A percentile compares a stretch with the other conserved stretches of the same genome.
phyloP scores from a whole-genome alignment of 2,329 filamentous ascomycete genomes.

The Colletotrichum godetiae region DNA sequence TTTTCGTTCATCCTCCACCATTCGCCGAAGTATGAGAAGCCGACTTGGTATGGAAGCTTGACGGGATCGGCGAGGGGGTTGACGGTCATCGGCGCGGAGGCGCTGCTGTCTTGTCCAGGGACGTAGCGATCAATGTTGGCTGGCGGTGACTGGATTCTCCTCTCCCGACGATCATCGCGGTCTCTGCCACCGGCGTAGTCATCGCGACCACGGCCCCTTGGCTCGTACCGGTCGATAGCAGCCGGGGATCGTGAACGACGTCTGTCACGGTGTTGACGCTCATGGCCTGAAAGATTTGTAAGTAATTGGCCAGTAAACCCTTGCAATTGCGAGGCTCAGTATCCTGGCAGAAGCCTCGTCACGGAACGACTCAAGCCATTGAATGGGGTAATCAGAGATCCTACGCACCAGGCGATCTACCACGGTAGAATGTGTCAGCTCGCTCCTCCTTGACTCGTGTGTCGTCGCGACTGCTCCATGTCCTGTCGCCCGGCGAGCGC shows the following conservation, averaged over 20 bases:
- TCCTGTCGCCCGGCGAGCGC: slow-evolving; percentile 65
- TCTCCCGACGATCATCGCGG: slow-evolving; percentile 65
- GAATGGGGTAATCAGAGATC: background rate
- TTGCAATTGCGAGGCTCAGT: background rate
- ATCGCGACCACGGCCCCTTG: slow-evolving; percentile 72
- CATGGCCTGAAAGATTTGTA: slow-evolving; percentile 56
- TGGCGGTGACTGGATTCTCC: slow-evolving; percentile 70
- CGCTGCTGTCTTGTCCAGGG: slow-evolving; percentile 73
- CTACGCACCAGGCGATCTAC: slow-evolving; percentile 77
- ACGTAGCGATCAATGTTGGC: slow-evolving; percentile 88
- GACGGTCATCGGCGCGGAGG: slow-evolving; percentile 54
- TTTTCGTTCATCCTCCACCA: slow-evolving; percentile 88
- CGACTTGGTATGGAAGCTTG: slow-evolving; percentile 81
- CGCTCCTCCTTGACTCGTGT: slow-evolving; percentile 62
- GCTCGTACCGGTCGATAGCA: slow-evolving; percentile 81
- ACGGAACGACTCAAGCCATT: background rate
- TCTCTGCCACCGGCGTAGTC: slow-evolving; percentile 68
- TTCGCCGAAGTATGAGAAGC: slow-evolving; percentile 87
- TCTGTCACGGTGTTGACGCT: slow-evolving; percentile 65
- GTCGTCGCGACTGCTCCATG: slow-evolving; percentile 65
- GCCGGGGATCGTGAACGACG: slow-evolving; percentile 77
- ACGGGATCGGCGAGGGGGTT: slow-evolving; percentile 81
- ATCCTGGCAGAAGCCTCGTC: background rate
- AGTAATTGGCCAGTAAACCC: slow-evolving; percentile 18
- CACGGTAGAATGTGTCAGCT: slow-evolving; percentile 72